These are phyloP conservation scores for Verticillium albo-atrum DNA, from an alignment of 2,329 filamentous ascomycete genomes.

Conservation along the genomic window DNA sequence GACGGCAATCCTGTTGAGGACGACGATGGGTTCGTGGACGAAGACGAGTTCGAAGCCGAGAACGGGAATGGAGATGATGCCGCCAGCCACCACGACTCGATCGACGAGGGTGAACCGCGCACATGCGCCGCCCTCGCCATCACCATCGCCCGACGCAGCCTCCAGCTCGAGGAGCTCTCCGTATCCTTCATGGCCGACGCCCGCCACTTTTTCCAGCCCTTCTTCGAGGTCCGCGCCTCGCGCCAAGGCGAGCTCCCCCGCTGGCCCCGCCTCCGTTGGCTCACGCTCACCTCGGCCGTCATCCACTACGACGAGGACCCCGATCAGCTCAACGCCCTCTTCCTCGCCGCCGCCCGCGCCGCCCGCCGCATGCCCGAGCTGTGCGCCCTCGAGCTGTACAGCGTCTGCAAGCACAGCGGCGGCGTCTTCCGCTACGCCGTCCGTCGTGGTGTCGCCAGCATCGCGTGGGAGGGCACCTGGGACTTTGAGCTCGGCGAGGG, in stretches of 20 bases:
- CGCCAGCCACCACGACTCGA: background rate
- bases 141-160: conserved; percentile 9
- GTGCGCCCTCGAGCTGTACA: conserved; percentile 19
- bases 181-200: conserved; percentile 12
- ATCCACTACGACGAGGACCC: conserved; percentile 13
- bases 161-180: conserved; percentile 12
- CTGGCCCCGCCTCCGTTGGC: conserved; percentile 18
- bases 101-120: conserved; percentile 1
- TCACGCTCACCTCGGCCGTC: conserved; percentile 17
- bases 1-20: background rate
- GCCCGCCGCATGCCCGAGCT: conserved; percentile 20
- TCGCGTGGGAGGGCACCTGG: background rate
- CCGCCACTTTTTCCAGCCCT: conserved; percentile 13
- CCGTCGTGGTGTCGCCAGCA: background rate
- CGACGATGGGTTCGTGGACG: background rate
- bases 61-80: background rate
- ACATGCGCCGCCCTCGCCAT: conserved; percentile 10
- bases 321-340: conserved; percentile 16
- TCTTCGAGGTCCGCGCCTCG: conserved; percentile 14
- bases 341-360: conserved; percentile 14
- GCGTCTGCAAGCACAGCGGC: conserved; percentile 15
- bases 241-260: conserved; percentile 5
- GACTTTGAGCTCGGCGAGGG: background rate
- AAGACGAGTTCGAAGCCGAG: background rate
- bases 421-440: conserved; percentile 20